A percentile compares a stretch with the other conserved stretches of the same genome.
phyloP scores from a whole-genome alignment of 2,329 filamentous ascomycete genomes.

The Sordariomycetes sp. region DNA sequence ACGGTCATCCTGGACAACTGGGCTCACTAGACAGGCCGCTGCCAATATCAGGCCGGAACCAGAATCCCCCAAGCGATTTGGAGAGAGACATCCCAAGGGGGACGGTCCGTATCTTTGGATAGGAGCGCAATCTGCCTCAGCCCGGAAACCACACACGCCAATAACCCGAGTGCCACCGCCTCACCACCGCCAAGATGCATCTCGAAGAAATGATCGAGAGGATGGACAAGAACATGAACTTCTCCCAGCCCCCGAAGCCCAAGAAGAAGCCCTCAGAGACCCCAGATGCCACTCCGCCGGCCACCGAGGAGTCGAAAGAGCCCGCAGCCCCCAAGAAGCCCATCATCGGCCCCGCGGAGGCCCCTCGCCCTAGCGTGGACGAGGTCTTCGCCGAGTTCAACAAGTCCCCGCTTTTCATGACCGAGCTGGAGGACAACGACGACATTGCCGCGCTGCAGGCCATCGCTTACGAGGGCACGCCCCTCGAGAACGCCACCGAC shows the following conservation, averaged over 20 bases:
- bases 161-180: background rate
- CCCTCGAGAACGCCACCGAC: constrained; percentile 68
- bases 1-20: too few species aligned
- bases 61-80: background rate
- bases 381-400: constrained; percentile 48
- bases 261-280: background rate
- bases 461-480: constrained; percentile 84
- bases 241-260: background rate
- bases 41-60: background rate
- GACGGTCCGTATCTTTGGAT: background rate
- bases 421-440: constrained; percentile 74
- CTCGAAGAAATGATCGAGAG: constrained; percentile 28
- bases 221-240: constrained; percentile 22
- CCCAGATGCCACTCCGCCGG: background rate
- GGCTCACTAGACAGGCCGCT: too few species aligned
- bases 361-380: constrained; percentile 34
- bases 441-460: constrained; percentile 81
- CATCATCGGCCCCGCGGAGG: constrained; percentile 29
- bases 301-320: background rate
- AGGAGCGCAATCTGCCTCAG: background rate
- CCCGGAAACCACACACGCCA: background rate
- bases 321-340: constrained; percentile 35
- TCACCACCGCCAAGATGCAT: background rate
- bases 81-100: background rate
- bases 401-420: constrained; percentile 86